A percentile compares a stretch with the other conserved stretches of the same genome.
These are phyloP conservation scores for Peterozyma xylosa DNA, from an alignment of 805 yeast genomes.

Conservation along the genomic window DNA sequence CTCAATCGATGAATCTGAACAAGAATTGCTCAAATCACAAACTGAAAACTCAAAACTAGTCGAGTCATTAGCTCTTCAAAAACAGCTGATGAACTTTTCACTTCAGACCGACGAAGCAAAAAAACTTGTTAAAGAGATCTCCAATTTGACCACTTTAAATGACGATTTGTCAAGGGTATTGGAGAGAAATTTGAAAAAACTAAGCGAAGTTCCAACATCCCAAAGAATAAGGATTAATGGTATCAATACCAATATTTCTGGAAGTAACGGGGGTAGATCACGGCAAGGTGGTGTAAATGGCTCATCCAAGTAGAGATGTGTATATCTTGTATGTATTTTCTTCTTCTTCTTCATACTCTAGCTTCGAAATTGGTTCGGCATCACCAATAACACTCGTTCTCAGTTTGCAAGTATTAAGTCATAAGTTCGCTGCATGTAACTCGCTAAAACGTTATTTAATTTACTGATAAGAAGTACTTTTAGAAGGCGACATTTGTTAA, in stretches of 20 bases:
- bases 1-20: slow-evolving; percentile 38
- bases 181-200: slow-evolving; percentile 7
- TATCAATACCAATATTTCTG: slow-evolving; percentile 4
- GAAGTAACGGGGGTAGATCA: not conserved
- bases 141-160: not conserved
- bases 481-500: too few relatives aligned
- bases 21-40: slow-evolving; percentile 16
- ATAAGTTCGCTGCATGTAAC: too few relatives aligned
- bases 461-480: too few relatives aligned
- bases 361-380: too few relatives aligned
- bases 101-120: not conserved
- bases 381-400: too few relatives aligned
- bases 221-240: slow-evolving; percentile 8
- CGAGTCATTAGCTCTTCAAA: not conserved
- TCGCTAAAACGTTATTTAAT: too few relatives aligned
- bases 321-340: too few relatives aligned
- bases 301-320: too few relatives aligned
- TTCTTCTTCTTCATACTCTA: too few relatives aligned
- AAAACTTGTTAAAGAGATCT: not conserved
- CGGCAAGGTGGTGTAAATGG: not conserved
- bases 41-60: not conserved
- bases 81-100: not conserved
- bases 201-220: slow-evolving; percentile 7
- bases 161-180: slow-evolving; percentile 3
- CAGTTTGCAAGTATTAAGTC: too few relatives aligned